Evolutionary conservation across 306 rosid species (phyloP), one percentile per base, ranked within the genome.

Genomic region (Lablab purpureus): DNA sequence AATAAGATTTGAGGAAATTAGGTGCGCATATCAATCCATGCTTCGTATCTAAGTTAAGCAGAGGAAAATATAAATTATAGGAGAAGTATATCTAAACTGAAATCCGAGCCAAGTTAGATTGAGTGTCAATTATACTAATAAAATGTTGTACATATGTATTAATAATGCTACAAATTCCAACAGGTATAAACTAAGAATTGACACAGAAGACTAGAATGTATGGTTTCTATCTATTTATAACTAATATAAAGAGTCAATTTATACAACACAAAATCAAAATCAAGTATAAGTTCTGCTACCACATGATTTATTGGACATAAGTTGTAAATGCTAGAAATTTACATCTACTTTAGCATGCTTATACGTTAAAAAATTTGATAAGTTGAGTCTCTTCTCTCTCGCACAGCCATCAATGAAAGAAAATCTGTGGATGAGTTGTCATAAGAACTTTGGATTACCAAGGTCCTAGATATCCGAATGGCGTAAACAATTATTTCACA

Each of bases 21-120:
- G 76, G 71, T 83, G 71, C 28, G 72, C 37, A 54, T 43, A 10
- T 41, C 49, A 64, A 54, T 72, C 17, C 66, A 63, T 27, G 75
- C 71, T 71, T 7, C 79, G 63, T 77, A 32, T 77, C 86, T 50
- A 43, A 63, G 64, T 82, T 82, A 6, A 67, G 43, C 34, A 51
- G 37, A 63, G 55, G 28, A 47, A 60, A 60, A 7, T 14, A 46
- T 18, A 19, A 58, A 25, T 17, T 32, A 34, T 28, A 4, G 12
- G 22, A 50, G 13, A 7, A 1, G 12, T 56, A 5, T 7, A 28
- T 28, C 41, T 28, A 2, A 21, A 25, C 37, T 13, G 36, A 62
- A 30, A n/a, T n/a, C n/a, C n/a, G n/a, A 34, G 40, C 40, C 40
- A 34, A 6, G 40, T 67, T 12, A 18, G 72, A 22, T 67, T 1